Conservation (phyloP, 2,329 filamentous ascomycete species). For the Epichloe aotearoae region DNA sequence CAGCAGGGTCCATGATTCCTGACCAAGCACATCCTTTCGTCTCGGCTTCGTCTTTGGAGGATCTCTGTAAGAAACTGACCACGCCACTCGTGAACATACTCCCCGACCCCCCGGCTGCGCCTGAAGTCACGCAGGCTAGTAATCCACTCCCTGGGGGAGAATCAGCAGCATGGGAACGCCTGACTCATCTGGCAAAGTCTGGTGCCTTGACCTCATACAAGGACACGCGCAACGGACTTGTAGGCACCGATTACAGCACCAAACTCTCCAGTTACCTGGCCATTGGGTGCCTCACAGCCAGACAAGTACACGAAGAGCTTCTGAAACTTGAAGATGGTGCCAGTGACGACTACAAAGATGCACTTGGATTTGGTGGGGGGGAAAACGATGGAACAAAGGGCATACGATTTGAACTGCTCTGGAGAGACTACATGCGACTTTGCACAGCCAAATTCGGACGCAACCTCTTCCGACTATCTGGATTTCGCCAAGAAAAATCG, state of each 20-base stretch:
- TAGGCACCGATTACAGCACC: constrained; percentile 60
- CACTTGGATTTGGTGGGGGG: constrained; percentile 50
- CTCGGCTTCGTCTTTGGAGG: constrained; percentile 42
- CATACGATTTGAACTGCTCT: constrained; percentile 61
- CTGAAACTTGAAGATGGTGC: constrained; percentile 55
- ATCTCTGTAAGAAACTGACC: constrained; percentile 39
- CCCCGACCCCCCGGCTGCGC: constrained; percentile 38
- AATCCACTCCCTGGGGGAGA: constrained; percentile 65
- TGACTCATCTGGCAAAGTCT: constrained; percentile 46
- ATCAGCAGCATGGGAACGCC: constrained; percentile 39
- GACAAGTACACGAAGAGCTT: constrained; percentile 58
- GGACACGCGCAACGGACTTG: constrained; percentile 55
- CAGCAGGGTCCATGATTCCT: constrained; percentile 36
- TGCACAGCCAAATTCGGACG: constrained; percentile 56
- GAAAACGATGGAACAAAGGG: constrained; percentile 59
- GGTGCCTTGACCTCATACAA: constrained; percentile 54
- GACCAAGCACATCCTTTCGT: constrained; percentile 48
- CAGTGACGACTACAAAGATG: constrained; percentile 23
- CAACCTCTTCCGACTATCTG: constrained; percentile 50
- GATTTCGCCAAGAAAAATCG: constrained; percentile 40
- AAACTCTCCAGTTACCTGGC: constrained; percentile 64
- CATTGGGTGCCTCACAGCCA: constrained; percentile 58
- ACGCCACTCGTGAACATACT: constrained; percentile 43
- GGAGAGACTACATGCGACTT: constrained; percentile 72
- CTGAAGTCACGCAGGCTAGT: constrained; percentile 40